Conservation (phyloP, 2,329 filamentous ascomycete species). For the Nigrospora oryzae region DNA sequence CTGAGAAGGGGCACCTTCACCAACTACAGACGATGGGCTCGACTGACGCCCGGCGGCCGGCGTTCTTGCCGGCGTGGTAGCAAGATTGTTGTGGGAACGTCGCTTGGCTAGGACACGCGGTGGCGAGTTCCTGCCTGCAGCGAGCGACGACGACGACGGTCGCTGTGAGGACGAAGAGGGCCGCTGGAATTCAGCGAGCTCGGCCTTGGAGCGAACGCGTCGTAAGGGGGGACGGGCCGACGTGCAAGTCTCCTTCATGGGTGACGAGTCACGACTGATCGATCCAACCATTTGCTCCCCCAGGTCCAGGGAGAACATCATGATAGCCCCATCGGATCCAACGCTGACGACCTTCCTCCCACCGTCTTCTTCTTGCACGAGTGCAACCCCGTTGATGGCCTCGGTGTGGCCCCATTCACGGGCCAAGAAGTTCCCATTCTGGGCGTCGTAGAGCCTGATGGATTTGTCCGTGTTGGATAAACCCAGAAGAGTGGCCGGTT, state of each 20-base stretch:
- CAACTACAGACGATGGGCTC: constrained; percentile 31
- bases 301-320: constrained; percentile 62
- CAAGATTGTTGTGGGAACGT: constrained; percentile 42
- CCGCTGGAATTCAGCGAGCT: constrained; percentile 71
- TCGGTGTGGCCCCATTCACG: constrained; percentile 95
- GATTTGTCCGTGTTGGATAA: constrained; percentile 95
- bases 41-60: constrained; percentile 28
- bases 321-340: constrained; percentile 72
- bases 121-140: constrained; percentile 43
- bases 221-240: constrained; percentile 66
- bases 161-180: constrained; percentile 27
- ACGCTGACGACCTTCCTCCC: constrained; percentile 60
- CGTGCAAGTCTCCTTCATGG: constrained; percentile 38
- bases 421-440: constrained; percentile 68
- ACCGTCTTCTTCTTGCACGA: constrained; percentile 54
- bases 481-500: constrained; percentile 65
- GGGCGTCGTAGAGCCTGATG: constrained; percentile 77
- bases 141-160: constrained; percentile 20
- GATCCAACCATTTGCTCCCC: constrained; percentile 32
- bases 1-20: constrained; percentile 39
- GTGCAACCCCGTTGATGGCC: constrained; percentile 75
- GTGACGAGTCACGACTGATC: constrained; percentile 43
- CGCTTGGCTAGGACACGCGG: constrained; percentile 45
- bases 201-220: constrained; percentile 77
- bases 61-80: constrained; percentile 24